A percentile compares a stretch with the other conserved stretches of the same genome.
phyloP scores from a whole-genome alignment of 1,139 yeast genomes.

The Kodamaea anthophila region DNA sequence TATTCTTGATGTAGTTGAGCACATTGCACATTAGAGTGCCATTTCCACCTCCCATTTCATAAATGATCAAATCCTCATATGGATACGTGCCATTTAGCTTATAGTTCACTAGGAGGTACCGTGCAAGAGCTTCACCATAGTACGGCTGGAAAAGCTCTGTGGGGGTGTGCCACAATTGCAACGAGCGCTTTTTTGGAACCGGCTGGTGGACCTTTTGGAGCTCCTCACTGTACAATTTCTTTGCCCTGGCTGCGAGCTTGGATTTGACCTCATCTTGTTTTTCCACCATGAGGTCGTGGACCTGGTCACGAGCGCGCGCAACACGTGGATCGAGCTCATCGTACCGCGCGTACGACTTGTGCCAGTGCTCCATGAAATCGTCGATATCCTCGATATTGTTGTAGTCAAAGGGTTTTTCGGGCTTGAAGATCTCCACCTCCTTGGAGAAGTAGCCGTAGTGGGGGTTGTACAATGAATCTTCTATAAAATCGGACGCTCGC shows the following conservation, averaged over 20 bases:
- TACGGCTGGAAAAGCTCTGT: constrained; percentile 78
- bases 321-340: constrained; percentile 21
- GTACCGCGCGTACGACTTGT: constrained; percentile 55
- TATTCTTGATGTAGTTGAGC: constrained; percentile 55
- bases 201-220: constrained; percentile 9
- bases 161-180: constrained; percentile 89
- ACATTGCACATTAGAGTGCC: constrained; percentile 81
- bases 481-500: constrained; percentile 74
- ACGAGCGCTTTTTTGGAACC: constrained; percentile 25
- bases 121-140: constrained; percentile 80
- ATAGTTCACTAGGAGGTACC: constrained; percentile 65
- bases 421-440: constrained; percentile 72
- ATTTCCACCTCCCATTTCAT: constrained; percentile 90
- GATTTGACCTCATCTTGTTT: constrained; percentile 10
- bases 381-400: constrained; percentile 56
- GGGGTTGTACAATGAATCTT: constrained; percentile 79
- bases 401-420: constrained; percentile 56
- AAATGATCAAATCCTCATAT: constrained; percentile 59
- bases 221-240: constrained; percentile 19
- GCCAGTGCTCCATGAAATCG: constrained; percentile 67
- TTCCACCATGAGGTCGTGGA: constrained; percentile 12
- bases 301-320: constrained; percentile 9
- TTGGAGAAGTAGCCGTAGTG: constrained; percentile 75
- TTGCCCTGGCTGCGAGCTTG: constrained; percentile 30
- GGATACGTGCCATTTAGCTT: constrained; percentile 57